phyloP scores from a whole-genome alignment of 2,329 filamentous ascomycete species.

The Aspergillus proliferans region DNA sequence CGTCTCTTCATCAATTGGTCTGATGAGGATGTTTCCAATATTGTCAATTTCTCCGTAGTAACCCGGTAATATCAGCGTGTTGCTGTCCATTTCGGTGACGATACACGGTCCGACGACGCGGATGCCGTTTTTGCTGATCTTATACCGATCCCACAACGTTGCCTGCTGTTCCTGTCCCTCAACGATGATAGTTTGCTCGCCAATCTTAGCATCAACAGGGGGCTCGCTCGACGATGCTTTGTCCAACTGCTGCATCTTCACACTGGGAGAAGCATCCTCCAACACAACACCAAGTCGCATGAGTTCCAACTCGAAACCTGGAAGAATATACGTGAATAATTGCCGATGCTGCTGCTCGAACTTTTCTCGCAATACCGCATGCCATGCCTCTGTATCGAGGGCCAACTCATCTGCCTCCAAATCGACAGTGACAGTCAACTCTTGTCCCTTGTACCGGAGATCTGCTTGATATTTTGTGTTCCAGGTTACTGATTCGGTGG shows the following conservation, averaged over 20 bases:
- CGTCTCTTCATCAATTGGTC: constrained; percentile 28
- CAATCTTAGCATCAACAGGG: constrained; percentile 9
- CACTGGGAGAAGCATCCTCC: constrained; percentile 38
- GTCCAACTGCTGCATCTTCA: constrained; percentile 31
- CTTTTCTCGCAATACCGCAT: constrained; percentile 28
- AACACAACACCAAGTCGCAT: constrained; percentile 44
- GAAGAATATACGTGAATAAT: constrained; percentile 42
- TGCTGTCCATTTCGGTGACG: constrained; percentile 48
- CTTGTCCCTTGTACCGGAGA: constrained; percentile 45
- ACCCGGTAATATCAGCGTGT: constrained; percentile 46
- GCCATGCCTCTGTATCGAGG: constrained; percentile 22
- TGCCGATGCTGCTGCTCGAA: constrained; percentile 41
- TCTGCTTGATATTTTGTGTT: constrained; percentile 39
- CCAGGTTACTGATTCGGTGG: constrained; percentile 20
- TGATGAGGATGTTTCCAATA: constrained; percentile 47
- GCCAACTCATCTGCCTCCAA: constrained; percentile 30
- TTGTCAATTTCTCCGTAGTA: constrained; percentile 42
- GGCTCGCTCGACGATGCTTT: constrained; percentile 23
- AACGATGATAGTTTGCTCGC: constrained; percentile 35
- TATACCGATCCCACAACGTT: constrained; percentile 40
- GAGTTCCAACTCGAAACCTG: constrained; percentile 41
- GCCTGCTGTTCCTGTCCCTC: constrained; percentile 38
- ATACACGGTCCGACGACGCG: constrained; percentile 42
- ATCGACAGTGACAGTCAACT: constrained; percentile 31
- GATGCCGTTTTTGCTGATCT: constrained; percentile 36